Evolutionary conservation across 768 basidiomycete species (phyloP).

Genomic region (Mrakia frigida): DNA sequence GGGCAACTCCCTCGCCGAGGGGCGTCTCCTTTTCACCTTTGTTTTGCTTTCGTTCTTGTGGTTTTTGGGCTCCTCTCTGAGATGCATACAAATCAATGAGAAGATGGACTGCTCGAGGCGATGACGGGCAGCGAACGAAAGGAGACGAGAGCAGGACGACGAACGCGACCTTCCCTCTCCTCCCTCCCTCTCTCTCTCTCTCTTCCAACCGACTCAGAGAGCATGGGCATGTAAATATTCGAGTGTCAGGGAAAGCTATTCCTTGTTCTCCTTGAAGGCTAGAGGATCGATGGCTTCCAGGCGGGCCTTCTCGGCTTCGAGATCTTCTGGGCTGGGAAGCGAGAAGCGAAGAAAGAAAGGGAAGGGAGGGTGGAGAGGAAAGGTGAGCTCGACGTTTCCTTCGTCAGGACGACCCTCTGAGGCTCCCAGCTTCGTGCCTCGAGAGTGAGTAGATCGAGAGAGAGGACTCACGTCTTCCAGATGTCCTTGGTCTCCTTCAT

Average conservation of each 20-base stretch:
- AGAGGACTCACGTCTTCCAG: conserved; percentile 61
- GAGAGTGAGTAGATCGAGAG: neutral
- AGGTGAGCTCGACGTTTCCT: neutral
- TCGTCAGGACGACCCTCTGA: neutral
- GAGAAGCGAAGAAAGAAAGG: neutral
- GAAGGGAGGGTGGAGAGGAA: neutral
- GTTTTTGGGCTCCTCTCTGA: too few species aligned
- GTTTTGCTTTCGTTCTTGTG: too few species aligned
- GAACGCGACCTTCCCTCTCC: too few species aligned
- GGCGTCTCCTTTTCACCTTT: too few species aligned
- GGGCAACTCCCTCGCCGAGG: too few species aligned
- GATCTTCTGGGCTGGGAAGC: conserved; percentile 33
- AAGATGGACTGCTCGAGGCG: too few species aligned
- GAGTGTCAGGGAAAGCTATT: neutral
- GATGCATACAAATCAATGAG: too few species aligned
- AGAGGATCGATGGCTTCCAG: conserved; percentile 14
- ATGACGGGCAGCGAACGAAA: too few species aligned
- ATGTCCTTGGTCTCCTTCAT: conserved; percentile 86
- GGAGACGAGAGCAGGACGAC: too few species aligned
- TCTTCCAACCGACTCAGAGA: too few species aligned
- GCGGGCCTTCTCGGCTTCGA: conserved; percentile 32
- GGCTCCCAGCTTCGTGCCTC: neutral
- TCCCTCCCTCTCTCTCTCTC: too few species aligned
- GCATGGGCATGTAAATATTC: neutral
- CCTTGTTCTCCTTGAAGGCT: conserved; percentile 14